Evolutionary conservation across 352 stramenopile species (phyloP), one percentile per base, ranked within the genome.

Genomic region (Sclerospora graminicola): DNA sequence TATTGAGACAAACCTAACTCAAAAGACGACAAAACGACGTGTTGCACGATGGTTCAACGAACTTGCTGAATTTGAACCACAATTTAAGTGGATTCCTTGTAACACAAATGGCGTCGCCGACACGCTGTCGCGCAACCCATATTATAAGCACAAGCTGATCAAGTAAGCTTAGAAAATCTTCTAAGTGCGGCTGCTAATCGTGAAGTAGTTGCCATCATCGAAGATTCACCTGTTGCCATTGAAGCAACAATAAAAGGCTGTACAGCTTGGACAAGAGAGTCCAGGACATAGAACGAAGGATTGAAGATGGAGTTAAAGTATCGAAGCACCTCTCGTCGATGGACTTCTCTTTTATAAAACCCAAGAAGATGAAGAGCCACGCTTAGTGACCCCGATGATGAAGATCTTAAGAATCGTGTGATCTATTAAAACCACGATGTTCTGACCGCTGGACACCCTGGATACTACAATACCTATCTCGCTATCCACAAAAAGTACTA

Each of bases 371-470:
- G 34, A 35, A 23, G 23, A 15, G 10, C n/a, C 36, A 14, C 10
- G 27, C 33, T 27, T 51, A 18, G 15, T 33, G 28, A 55, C 45
- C 45, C 47, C 39, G 10, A 49, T 31, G 14, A 49, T 24, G 33
- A 55, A 55, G 48, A 49, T 45, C 40, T 49, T 15, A 49, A 45
- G 41, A 49, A 26, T 18, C 39, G 39, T 18, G 47, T 48, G n/a
- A 48, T 48, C 24, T 55, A 28, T 33, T 39, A 45, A n/a, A n/a
- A n/a, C n/a, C n/a, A n/a, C n/a, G n/a, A n/a, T n/a, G n/a, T n/a
- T n/a, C n/a, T n/a, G n/a, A n/a, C n/a, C n/a, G n/a, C n/a, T n/a
- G n/a, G n/a, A n/a, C n/a, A n/a, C n/a, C n/a, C n/a, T n/a, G n/a
- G n/a, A n/a, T n/a, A n/a, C n/a, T n/a, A n/a, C n/a, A n/a, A n/a